Evolutionary conservation across 2,329 filamentous ascomycete species (phyloP).

Genomic region (Penicillium digitatum): DNA sequence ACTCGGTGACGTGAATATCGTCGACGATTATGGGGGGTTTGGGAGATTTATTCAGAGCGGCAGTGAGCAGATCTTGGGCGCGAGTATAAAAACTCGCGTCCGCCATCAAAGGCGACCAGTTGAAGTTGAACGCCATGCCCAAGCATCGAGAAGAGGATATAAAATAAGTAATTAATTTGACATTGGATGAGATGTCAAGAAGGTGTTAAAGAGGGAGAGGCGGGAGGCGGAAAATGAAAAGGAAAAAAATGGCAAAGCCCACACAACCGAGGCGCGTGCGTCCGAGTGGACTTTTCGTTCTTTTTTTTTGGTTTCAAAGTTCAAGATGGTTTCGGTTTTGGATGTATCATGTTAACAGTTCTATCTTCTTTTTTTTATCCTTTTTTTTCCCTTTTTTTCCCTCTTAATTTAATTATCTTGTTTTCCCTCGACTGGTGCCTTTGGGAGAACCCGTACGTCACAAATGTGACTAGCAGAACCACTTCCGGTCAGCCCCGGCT

Average conservation of each 20-base stretch:
- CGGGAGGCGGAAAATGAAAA: conserved; percentile 8
- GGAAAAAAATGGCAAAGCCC: background rate
- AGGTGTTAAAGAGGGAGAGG: background rate
- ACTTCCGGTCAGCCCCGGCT: conserved; percentile 13
- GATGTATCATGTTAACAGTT: background rate
- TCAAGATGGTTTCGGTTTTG: background rate
- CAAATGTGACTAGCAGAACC: conserved; percentile 8
- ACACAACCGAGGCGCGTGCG: conserved; percentile 6
- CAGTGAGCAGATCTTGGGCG: conserved; percentile 88
- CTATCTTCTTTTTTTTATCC: background rate
- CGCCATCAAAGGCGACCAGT: conserved; percentile 98
- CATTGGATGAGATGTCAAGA: background rate
- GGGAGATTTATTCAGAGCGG: conserved; percentile 92
- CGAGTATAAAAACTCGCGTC: conserved; percentile 87
- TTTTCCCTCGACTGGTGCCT: background rate
- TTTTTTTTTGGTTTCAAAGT: background rate
- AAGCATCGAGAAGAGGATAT: conserved; percentile 27
- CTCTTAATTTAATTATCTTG: background rate
- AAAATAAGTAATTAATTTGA: background rate
- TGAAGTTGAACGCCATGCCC: conserved; percentile 99
- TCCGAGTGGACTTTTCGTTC: background rate
- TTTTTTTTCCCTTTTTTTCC: background rate
- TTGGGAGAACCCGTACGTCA: conserved; percentile 3
- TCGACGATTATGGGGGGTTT: conserved; percentile 99
- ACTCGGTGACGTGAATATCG: conserved; percentile 96